A percentile compares a stretch with the other conserved stretches of the same genome.
phyloP scores from a whole-genome alignment of 345 rosid species.

The Bruguiera parviflora region DNA sequence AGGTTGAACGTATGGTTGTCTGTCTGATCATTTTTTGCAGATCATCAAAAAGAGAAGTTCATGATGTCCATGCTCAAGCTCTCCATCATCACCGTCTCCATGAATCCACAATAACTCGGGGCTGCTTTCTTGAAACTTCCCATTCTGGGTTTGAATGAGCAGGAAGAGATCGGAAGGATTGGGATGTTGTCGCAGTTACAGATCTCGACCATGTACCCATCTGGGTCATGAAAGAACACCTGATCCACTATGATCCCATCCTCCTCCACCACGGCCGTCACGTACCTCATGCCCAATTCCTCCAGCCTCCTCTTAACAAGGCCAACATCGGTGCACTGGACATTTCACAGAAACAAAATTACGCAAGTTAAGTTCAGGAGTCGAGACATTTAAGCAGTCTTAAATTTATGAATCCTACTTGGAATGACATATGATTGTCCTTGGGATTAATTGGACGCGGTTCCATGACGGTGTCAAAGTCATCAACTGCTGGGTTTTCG shows the following conservation, averaged over 20 bases:
- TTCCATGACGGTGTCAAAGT: conserved; percentile 34
- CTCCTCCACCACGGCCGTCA: conserved; percentile 47
- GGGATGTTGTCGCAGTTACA: conserved; percentile 59
- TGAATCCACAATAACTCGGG: conserved; percentile 37
- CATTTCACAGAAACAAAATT: neutral
- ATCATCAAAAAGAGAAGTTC: conserved; percentile 43
- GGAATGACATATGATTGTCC: conserved; percentile 60
- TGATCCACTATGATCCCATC: conserved; percentile 49
- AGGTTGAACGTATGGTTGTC: neutral
- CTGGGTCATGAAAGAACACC: conserved; percentile 62
- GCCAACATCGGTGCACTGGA: conserved; percentile 46
- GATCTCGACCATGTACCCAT: conserved; percentile 60
- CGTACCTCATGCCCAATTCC: conserved; percentile 47
- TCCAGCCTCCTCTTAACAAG: conserved; percentile 46
- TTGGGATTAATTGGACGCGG: conserved; percentile 51
- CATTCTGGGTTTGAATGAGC: conserved; percentile 29
- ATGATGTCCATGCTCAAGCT: conserved; percentile 58
- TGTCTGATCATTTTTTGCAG: neutral
- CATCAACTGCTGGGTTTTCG: conserved; percentile 44
- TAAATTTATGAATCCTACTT: conserved; percentile 23
- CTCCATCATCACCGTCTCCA: conserved; percentile 56
- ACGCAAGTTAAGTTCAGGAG: too few species aligned
- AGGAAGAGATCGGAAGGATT: conserved; percentile 40
- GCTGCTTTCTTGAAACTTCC: conserved; percentile 34
- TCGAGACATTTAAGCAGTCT: neutral